phyloP scores from a whole-genome alignment of 345 rosid species.

The Eucalyptus regnans region DNA sequence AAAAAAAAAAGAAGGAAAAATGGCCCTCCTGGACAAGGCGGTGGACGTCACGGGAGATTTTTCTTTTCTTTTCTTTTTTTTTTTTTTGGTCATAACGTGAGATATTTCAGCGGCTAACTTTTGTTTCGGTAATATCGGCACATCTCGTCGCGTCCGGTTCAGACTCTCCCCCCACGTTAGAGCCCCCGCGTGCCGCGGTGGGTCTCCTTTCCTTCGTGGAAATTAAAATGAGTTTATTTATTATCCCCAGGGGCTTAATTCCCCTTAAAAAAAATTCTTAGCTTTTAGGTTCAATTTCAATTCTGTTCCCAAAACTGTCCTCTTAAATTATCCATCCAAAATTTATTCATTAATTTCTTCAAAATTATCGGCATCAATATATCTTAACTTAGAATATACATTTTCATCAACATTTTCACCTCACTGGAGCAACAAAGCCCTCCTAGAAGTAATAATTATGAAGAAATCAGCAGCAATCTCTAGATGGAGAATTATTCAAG shows the following conservation, averaged over 20 bases:
- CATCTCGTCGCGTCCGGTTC: background rate
- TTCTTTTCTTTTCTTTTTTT: no score
- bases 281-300: background rate
- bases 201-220: background rate
- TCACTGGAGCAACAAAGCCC: rapidly evolving
- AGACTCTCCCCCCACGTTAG: background rate
- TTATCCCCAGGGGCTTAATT: background rate
- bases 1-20: background rate
- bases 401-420: background rate
- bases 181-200: background rate
- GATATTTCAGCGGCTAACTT: background rate
- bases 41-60: background rate
- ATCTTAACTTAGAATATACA: background rate
- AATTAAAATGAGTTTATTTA: background rate
- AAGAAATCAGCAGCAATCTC: background rate
- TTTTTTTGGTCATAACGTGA: background rate
- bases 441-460: background rate
- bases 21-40: background rate
- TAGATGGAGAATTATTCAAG: background rate
- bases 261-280: background rate
- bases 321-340: background rate
- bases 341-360: background rate
- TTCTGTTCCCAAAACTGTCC: background rate
- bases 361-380: background rate
- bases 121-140: background rate